phyloP scores from a whole-genome alignment of 306 rosid species.

The Prunus campanulata region DNA sequence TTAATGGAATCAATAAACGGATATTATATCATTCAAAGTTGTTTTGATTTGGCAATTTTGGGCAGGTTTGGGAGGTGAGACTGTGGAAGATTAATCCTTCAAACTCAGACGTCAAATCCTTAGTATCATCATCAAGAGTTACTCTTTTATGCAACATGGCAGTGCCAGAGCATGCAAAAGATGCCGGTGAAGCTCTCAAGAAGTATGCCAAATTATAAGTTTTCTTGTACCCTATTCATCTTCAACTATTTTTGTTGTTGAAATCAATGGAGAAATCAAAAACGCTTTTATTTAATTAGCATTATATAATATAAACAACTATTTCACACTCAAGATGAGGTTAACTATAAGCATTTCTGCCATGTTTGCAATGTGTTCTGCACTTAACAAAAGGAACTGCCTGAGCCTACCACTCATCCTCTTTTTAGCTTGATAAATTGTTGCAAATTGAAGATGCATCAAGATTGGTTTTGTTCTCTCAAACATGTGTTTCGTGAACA shows the following conservation, averaged over 20 bases:
- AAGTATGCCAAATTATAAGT: slow-evolving; percentile 21
- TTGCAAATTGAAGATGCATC: no score
- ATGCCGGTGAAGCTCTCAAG: slow-evolving; percentile 48
- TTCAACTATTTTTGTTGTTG: background rate
- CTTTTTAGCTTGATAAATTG: no score
- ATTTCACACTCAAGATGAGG: background rate
- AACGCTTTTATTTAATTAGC: background rate
- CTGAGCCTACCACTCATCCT: background rate
- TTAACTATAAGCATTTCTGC: background rate
- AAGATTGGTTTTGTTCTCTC: no score
- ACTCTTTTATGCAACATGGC: slow-evolving; percentile 70
- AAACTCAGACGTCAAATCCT: slow-evolving; percentile 34
- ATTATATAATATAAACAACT: background rate
- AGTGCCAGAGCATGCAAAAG: slow-evolving; percentile 63
- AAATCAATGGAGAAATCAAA: background rate
- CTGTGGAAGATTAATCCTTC: slow-evolving; percentile 70
- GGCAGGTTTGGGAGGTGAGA: slow-evolving; percentile 76
- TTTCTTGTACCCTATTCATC: background rate
- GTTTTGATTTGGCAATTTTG: background rate
- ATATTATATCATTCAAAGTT: background rate
- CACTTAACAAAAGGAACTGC: background rate
- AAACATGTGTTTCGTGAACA: no score
- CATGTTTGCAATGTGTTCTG: background rate
- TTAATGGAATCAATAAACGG: background rate
- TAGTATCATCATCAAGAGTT: slow-evolving; percentile 67